Evolutionary conservation across 441 rosid species (phyloP).

Genomic region (Syzygium malaccense): DNA sequence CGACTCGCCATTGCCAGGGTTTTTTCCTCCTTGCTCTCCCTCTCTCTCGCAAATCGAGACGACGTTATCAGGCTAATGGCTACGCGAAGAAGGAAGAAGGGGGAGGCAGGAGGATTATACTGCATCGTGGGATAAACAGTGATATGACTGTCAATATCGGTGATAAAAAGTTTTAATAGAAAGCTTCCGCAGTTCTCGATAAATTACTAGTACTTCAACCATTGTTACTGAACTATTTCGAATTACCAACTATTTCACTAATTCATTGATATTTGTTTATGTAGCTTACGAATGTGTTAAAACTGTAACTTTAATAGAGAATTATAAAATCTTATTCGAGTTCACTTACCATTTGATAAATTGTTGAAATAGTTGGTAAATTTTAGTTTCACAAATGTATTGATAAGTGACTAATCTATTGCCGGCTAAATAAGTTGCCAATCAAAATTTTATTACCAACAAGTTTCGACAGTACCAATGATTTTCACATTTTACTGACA

Average conservation of each 20-base stretch:
- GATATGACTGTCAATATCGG: neutral
- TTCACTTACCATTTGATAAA: neutral
- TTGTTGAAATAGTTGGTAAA: neutral
- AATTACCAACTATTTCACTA: neutral
- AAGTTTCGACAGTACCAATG: neutral
- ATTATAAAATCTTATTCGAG: neutral
- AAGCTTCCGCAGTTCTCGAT: neutral
- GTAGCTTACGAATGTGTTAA: neutral
- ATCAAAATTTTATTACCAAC: neutral
- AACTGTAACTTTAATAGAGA: neutral
- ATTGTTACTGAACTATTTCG: neutral
- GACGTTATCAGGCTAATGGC: neutral
- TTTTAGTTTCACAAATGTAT: neutral
- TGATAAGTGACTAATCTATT: neutral
- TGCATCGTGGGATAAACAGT: neutral
- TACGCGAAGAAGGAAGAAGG: neutral
- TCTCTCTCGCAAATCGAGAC: neutral
- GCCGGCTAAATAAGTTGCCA: neutral
- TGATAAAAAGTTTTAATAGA: neutral
- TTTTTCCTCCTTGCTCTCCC: neutral
- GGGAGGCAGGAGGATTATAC: neutral
- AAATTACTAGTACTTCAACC: neutral
- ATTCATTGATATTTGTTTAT: neutral
- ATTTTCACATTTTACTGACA: neutral
- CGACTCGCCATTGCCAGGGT: constrained; percentile 4